Evolutionary conservation across 768 basidiomycete species (phyloP), one percentile per base, ranked within the genome.

Genomic region (Brasilioporus rufonigricans): DNA sequence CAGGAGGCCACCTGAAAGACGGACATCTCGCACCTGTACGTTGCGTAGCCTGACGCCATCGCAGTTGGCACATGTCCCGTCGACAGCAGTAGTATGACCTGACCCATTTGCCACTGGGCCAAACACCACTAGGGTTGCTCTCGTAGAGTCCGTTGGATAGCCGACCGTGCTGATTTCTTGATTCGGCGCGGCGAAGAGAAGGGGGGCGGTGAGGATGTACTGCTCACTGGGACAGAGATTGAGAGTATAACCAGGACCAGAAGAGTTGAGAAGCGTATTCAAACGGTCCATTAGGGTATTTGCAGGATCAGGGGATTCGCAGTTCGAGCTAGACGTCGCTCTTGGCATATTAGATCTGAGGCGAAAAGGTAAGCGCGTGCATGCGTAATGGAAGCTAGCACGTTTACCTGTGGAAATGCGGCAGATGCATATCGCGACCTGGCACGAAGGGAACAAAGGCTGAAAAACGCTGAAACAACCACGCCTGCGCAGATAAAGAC

Each of bases 161-260:
- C 89, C 89, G 7, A 76, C 61, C 0, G 92, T 94, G 60, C 83
- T 89, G 44, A 94, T 92, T 71, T 93, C 92, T 70, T 94, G 86
- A 61, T 85, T 75, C 0, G 80, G 75, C 12, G 83, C 79, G 0
- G 83, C 76, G 61, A 91, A 91, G 31, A 78, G 70, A 47, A 94
- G 76, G 1, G 89, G 85, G 3, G 82, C 79, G 50, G 81, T 77
- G 56, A 93, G 80, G 57, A 78, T 55, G 64, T 94, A 93, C 45
- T 78, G 71, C 50, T 77, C 68, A 29, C 73, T 71, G 2, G 83
- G 83, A 70, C 92, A 94, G 4, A 94, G 76, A 14, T 71, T 74
- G 6, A 94, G 78, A 7, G 76, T 74, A 66, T 83, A 93, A 24
- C 85, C 86, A 40, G 80, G 65, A 13, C 89, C 87, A 19, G 84